phyloP scores from a whole-genome alignment of 164 flowering plant genomes.

The Cinnamomum micranthum region DNA sequence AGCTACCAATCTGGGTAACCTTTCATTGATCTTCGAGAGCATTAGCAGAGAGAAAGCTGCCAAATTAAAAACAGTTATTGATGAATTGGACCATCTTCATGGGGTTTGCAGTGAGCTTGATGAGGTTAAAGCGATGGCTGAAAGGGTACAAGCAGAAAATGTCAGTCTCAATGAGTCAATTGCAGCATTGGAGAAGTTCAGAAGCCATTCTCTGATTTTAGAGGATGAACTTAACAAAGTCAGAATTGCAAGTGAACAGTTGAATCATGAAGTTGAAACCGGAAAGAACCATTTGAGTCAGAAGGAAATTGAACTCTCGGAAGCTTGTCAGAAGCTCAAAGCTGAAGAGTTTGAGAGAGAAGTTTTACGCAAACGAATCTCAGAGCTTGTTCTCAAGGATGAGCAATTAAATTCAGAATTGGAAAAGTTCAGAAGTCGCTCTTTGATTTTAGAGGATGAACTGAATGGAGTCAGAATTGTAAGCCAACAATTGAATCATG shows the following conservation, averaged over 20 bases:
- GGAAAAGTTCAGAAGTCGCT: background rate
- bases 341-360: constrained; percentile 30
- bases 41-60: constrained; percentile 43
- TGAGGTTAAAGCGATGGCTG: constrained; percentile 27
- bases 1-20: constrained; percentile 32
- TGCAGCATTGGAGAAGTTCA: constrained; percentile 21
- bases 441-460: constrained; percentile 31
- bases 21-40: constrained; percentile 47
- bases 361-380: constrained; percentile 34
- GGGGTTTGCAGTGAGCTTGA: constrained; percentile 35
- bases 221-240: constrained; percentile 37
- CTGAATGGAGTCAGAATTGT: constrained; percentile 29
- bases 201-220: constrained; percentile 5
- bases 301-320: constrained; percentile 43
- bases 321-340: constrained; percentile 42
- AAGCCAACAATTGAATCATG: constrained; percentile 34
- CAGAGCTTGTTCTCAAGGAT: constrained; percentile 44
- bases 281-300: constrained; percentile 35
- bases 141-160: constrained; percentile 42
- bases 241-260: constrained; percentile 30
- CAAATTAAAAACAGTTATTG: constrained; percentile 35
- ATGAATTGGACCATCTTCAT: constrained; percentile 35
- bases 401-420: constrained; percentile 40
- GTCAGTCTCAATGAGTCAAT: constrained; percentile 39
- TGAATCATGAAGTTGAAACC: constrained; percentile 32